Percentiles rank a stretch among this genome's conserved stretches.
These are phyloP conservation scores for Ascoidea asiatica DNA, from an alignment of 805 yeast genomes.

Conservation along the genomic window DNA sequence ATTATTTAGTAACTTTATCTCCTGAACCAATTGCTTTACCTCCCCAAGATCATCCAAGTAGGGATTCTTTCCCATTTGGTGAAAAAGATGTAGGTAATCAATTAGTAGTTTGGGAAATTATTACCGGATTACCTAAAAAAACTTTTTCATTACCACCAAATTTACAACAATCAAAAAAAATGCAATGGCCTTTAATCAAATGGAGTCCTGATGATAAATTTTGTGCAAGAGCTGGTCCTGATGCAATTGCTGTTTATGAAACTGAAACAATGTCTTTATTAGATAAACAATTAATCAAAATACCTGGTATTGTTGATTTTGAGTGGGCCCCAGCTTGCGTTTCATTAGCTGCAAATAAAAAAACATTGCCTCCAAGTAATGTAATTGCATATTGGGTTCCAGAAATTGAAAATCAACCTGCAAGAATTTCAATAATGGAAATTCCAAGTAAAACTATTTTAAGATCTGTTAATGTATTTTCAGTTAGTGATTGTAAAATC, in stretches of 20 bases:
- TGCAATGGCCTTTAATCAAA: constrained; percentile 89
- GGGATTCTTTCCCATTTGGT: constrained; percentile 67
- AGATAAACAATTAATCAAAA: constrained; percentile 74
- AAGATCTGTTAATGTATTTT: constrained; percentile 88
- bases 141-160: constrained; percentile 83
- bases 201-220: constrained; percentile 90
- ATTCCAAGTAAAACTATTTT: constrained; percentile 71
- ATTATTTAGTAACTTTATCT: constrained; percentile 79
- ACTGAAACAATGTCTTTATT: constrained; percentile 61
- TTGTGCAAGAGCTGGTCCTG: constrained; percentile 92
- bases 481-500: constrained; percentile 79
- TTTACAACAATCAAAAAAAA: constrained; percentile 40
- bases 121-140: constrained; percentile 70
- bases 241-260: constrained; percentile 84
- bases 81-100: constrained; percentile 87
- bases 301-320: constrained; percentile 78
- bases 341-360: constrained; percentile 39
- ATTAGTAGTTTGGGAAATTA: constrained; percentile 84
- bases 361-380: constrained; percentile 41
- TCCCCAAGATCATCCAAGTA: constrained; percentile 48
- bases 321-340: constrained; percentile 92
- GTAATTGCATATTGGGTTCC: constrained; percentile 95
- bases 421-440: constrained; percentile 84
- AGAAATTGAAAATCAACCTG: constrained; percentile 82
- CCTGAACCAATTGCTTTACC: constrained; percentile 70